A percentile compares a stretch with the other conserved stretches of the same genome.
These are phyloP conservation scores for Mycotypha africana DNA, from an alignment of 371 early-diverging fungal species.

Conservation along the genomic window DNA sequence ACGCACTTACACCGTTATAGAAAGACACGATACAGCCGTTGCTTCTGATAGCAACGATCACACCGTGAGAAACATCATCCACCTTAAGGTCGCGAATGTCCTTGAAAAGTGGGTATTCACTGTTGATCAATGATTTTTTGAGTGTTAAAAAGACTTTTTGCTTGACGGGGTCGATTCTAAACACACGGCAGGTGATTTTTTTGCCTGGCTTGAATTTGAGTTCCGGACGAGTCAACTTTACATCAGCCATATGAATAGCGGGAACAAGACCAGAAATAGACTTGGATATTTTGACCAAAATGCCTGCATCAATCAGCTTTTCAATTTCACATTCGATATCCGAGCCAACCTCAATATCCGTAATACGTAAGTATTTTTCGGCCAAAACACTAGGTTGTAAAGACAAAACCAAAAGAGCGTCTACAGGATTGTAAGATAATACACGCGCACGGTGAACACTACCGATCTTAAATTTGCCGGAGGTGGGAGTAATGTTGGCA, in stretches of 20 bases:
- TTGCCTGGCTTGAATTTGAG: constrained; percentile 74
- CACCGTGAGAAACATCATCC: constrained; percentile 62
- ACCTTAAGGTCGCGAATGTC: constrained; percentile 50
- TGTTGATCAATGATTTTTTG: constrained; percentile 76
- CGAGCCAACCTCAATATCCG: constrained; percentile 69
- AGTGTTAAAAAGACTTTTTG: constrained; percentile 65
- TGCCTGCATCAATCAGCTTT: constrained; percentile 50
- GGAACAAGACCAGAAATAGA: constrained; percentile 71
- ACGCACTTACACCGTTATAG: constrained; percentile 67
- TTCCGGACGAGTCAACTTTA: constrained; percentile 65
- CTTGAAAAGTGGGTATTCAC: constrained; percentile 59
- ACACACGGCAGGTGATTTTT: constrained; percentile 65
- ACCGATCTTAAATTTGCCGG: constrained; percentile 59
- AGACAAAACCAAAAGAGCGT: constrained; percentile 65
- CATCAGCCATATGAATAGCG: constrained; percentile 71
- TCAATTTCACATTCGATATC: constrained; percentile 54
- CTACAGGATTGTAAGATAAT: constrained; percentile 71
- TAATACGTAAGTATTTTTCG: constrained; percentile 60
- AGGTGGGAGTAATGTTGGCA: constrained; percentile 36
- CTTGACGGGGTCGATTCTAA: constrained; percentile 48
- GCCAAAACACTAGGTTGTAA: constrained; percentile 67
- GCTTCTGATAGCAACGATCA: constrained; percentile 52
- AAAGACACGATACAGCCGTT: constrained; percentile 75
- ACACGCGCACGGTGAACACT: constrained; percentile 73
- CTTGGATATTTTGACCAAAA: constrained; percentile 62